A percentile compares a stretch with the other conserved stretches of the same genome.
Evolutionary conservation across 2,329 filamentous ascomycete genomes (phyloP).

Genomic region (Aspergillus texensis): DNA sequence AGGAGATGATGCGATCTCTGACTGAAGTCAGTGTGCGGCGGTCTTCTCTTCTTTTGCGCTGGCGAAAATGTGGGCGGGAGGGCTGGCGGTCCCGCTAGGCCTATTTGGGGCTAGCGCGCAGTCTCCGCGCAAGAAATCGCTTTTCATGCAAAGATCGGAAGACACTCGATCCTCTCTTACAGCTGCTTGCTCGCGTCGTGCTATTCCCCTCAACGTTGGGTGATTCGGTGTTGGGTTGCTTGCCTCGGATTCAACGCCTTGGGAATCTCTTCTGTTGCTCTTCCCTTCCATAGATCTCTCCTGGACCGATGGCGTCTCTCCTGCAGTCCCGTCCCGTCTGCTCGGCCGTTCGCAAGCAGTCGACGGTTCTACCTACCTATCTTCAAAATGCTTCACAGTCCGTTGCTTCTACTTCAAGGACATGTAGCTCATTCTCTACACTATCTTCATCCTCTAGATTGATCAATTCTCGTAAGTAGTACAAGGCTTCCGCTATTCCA

Average conservation of each 20-base stretch:
- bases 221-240: constrained; percentile 6
- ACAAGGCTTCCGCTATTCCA: constrained; percentile 12
- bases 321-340: constrained; percentile 33
- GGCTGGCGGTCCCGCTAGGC: constrained; percentile 36
- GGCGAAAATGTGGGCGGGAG: constrained; percentile 37
- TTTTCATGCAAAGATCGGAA: constrained; percentile 14
- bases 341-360: constrained; percentile 40
- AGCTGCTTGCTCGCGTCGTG: not conserved
- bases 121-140: constrained; percentile 30
- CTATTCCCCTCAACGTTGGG: constrained; percentile 1
- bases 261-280: not conserved
- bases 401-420: constrained; percentile 32
- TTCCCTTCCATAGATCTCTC: constrained; percentile 6
- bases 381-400: constrained; percentile 28
- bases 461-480: constrained; percentile 34
- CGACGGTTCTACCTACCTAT: constrained; percentile 30
- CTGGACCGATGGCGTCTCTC: constrained; percentile 35
- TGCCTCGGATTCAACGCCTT: constrained; percentile 2
- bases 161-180: constrained; percentile 7
- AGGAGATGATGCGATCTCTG: constrained; percentile 4
- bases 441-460: constrained; percentile 31
- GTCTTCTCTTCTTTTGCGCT: constrained; percentile 25
- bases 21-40: constrained; percentile 27
- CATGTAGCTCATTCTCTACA: constrained; percentile 34
- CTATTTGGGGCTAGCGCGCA: constrained; percentile 26